A percentile compares a stretch with the other conserved stretches of the same genome.
Conservation (phyloP, 2,329 filamentous ascomycete species). For the Ophiostoma perfectum region DNA sequence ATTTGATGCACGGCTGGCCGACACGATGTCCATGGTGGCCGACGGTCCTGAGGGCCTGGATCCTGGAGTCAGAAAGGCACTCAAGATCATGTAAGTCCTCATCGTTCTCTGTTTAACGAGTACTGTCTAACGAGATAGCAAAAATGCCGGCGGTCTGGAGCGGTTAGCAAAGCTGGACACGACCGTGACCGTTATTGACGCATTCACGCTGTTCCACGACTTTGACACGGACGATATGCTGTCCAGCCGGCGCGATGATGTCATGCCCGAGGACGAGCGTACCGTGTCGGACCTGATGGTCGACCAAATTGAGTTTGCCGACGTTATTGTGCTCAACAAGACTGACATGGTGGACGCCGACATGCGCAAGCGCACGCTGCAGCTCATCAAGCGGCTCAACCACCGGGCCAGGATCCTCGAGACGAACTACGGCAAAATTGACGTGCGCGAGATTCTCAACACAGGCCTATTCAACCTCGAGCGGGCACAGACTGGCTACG, state of each 20-base stretch:
- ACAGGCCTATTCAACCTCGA: constrained; percentile 61
- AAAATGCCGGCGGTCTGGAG: constrained; percentile 56
- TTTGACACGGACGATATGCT: constrained; percentile 66
- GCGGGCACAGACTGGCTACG: constrained; percentile 57
- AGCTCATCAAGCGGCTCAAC: constrained; percentile 57
- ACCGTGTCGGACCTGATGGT: constrained; percentile 72
- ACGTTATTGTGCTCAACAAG: constrained; percentile 68
- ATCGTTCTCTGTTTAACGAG: too few relatives aligned
- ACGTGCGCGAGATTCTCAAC: constrained; percentile 59
- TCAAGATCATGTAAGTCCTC: not conserved
- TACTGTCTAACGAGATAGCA: not conserved
- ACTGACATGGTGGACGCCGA: constrained; percentile 49
- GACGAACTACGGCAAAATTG: constrained; percentile 52
- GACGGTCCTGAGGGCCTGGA: constrained; percentile 30
- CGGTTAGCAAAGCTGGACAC: constrained; percentile 64
- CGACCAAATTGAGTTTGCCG: constrained; percentile 72
- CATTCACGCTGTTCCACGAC: constrained; percentile 66
- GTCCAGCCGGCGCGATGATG: constrained; percentile 57
- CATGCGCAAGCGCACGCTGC: constrained; percentile 41
- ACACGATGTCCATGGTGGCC: constrained; percentile 39
- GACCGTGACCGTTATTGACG: constrained; percentile 66
- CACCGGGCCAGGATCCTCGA: constrained; percentile 61
- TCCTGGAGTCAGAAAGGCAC: constrained; percentile 13
- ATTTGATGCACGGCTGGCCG: constrained; percentile 54
- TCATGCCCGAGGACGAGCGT: constrained; percentile 62